These are phyloP conservation scores for Calycina marina DNA, from an alignment of 2,329 filamentous ascomycete genomes.

Conservation along the genomic window DNA sequence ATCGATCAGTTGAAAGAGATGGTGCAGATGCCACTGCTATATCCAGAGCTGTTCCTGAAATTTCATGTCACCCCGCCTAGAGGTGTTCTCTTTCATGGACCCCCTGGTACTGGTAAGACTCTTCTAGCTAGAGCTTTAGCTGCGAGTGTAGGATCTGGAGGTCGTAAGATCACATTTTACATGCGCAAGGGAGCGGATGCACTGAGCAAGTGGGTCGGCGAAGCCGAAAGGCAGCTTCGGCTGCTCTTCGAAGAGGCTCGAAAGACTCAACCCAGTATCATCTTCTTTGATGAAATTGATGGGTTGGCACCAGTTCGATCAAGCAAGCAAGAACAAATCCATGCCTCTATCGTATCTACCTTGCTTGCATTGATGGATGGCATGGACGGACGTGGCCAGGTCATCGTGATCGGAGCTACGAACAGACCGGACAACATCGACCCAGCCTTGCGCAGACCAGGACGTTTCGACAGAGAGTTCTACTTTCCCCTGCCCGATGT, in stretches of 20 bases:
- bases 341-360: slow-evolving; percentile 92
- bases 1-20: slow-evolving; percentile 98
- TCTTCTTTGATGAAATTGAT: slow-evolving; percentile 99
- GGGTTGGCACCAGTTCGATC: slow-evolving; percentile 89
- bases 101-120: slow-evolving; percentile 90
- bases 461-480: slow-evolving; percentile 93
- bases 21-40: slow-evolving; percentile 86
- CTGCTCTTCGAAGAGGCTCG: slow-evolving; percentile 90
- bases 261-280: slow-evolving; percentile 94
- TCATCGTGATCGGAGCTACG: slow-evolving; percentile 97
- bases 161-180: slow-evolving; percentile 94
- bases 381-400: slow-evolving; percentile 95
- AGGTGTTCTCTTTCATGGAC: slow-evolving; percentile 91
- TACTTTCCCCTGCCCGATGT: slow-evolving; percentile 88
- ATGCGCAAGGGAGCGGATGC: slow-evolving; percentile 99
- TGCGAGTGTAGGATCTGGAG: slow-evolving; percentile 76
- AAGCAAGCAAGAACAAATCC: slow-evolving; percentile 97
- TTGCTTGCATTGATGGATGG: slow-evolving; percentile 92
- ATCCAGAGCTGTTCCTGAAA: slow-evolving; percentile 82
- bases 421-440: slow-evolving; percentile 95
- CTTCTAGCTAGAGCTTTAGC: slow-evolving; percentile 86
- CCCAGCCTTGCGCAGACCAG: slow-evolving; percentile 82
- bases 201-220: slow-evolving; percentile 96
- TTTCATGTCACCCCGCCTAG: slow-evolving; percentile 91
- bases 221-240: slow-evolving; percentile 88